Evolutionary conservation across 139 green algal genomes (phyloP), one percentile per base, ranked within the genome.

Genomic region (Micractinium sp.): DNA sequence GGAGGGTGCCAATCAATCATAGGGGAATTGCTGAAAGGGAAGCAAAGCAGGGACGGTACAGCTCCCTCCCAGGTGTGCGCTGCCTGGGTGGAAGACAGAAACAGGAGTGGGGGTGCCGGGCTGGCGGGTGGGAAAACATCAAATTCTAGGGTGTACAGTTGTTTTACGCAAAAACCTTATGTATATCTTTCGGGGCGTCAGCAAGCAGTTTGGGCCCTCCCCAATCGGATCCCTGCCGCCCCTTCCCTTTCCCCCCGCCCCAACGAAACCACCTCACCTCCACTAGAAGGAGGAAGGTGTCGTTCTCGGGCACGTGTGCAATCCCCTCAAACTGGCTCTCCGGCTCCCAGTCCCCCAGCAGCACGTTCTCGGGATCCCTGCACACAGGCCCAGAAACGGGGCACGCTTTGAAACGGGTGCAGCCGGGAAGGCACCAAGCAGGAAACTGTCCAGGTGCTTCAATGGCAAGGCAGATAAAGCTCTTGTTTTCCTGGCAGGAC

Each of bases 211-310:
- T 25, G 2, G 14, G 20, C 9, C 12, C 20, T 5, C 63, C 63
- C 63, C 63, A 12, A 5, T 23, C 7, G 63, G 7, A 5, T 27
- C 20, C 63, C 12, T 5, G 12, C 63, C 63, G 7, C 2, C 2
- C 9, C 13, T 12, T 12, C 63, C 20, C 9, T 71, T 71, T 12
- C 9, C 14, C 16, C 15, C 60, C 60, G 16, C 14, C 15, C 60
- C 14, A 67, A 67, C 60, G 20, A 25, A 71, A 5, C 22, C 20
- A 25, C 63, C 20, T 71, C 56, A 36, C 78, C 78, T 94, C 92
- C 3, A 93, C 82, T 16, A 94, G 81, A 13, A 94, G 81, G 23
- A 94, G 83, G 61, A 93, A 92, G n/a, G 92, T 94, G 63, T 93
- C 82, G 27, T 88, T 90, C 23, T 92, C 81, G 12, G 89, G 85